Evolutionary conservation across 1,284 basidiomycete species (phyloP), one percentile per base, ranked within the genome.

Genomic region (Exobasidium rhododendri): DNA sequence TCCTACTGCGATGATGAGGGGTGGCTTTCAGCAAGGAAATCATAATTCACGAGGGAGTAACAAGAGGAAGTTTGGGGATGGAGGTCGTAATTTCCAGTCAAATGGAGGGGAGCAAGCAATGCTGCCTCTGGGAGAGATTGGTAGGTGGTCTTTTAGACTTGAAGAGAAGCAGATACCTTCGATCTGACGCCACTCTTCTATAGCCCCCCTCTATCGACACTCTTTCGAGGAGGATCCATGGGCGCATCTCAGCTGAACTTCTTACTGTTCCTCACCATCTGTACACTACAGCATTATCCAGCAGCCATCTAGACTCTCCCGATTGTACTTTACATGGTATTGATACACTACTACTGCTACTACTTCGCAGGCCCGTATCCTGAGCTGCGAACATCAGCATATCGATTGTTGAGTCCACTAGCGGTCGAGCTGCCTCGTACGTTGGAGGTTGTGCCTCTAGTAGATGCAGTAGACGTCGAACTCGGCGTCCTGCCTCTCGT

Each of bases 371-470:
- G 69, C 13, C 69, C 69, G 35, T 70, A 70, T 4, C 69, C 69
- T 2, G 69, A 70, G 54, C 69, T 70, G 31, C 66, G 68, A 51
- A 70, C 69, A 51, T 68, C 68, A 24, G 69, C 69, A 44, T 70
- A 70, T 20, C 68, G 69, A 20, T 67, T 67, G 13, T 67, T 65
- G 26, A 68, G 58, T 22, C 69, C 66, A 63, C 59, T 24, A 20
- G 26, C 24, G 22, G 47, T 50, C 22, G 45, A 56, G 17, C 35
- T 20, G 10, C 51, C 60, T 5, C 56, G 32, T 0, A 61, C 51
- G 0, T 63, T 65, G 30, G 62, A 56, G 0, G 68, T 56, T 13
- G 63, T 56, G 28, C 58, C 58, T 56, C 58, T 56, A 26, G 3
- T 43, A 10, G 14, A 35, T 13, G 30, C 30, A 3, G 57, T 11